Conservation (phyloP, 106 monocot genomes). For the Dendrobium chrysotoxum region DNA sequence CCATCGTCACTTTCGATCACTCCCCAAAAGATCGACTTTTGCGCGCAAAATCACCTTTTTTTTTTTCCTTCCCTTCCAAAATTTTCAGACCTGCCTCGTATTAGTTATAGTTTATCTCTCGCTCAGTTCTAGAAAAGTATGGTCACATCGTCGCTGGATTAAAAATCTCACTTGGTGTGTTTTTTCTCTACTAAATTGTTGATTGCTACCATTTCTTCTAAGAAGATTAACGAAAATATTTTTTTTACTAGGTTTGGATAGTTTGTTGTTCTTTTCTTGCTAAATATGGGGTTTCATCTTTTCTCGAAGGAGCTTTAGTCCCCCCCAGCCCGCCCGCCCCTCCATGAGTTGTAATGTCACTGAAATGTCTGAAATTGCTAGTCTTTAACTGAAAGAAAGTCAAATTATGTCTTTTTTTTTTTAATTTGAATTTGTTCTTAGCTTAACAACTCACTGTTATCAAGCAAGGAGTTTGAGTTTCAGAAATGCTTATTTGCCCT, state of each 20-base stretch:
- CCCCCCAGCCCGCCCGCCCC: no score
- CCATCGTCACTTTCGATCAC: no score
- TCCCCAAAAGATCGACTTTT: no score
- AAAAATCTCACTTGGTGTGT: no score
- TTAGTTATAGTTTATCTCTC: no score
- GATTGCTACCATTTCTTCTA: background rate
- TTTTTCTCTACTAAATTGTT: background rate
- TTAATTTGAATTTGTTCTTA: background rate
- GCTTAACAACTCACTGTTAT: background rate
- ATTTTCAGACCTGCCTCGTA: no score
- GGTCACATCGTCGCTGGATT: no score
- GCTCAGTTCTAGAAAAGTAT: no score
- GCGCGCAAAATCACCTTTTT: no score
- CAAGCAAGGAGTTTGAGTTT: background rate
- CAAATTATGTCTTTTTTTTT: background rate
- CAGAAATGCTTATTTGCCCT: background rate
- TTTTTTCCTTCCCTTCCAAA: no score
- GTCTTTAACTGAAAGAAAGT: background rate
- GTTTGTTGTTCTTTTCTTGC: background rate
- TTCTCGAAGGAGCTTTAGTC: no score
- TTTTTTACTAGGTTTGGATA: no score
- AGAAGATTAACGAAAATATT: background rate
- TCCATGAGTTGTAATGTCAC: background rate
- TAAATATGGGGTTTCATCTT: background rate
- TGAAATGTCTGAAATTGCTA: background rate